Evolutionary conservation across 148 eudicot genomes (phyloP), one percentile per base, ranked within the genome.

Genomic region (Nyssa sinensis): DNA sequence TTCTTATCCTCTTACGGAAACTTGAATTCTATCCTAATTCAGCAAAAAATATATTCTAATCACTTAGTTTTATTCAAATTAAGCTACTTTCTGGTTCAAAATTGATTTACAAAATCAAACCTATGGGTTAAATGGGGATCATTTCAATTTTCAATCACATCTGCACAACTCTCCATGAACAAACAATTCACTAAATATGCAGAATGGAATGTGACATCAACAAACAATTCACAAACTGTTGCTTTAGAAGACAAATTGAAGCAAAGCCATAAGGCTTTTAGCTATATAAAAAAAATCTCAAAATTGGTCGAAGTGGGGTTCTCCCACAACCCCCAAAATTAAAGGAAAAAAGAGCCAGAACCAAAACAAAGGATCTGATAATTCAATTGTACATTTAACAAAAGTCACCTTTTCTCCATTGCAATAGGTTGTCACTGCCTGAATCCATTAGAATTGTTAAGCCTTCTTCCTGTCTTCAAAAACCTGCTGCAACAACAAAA

Each of bases 401-500:
- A 9, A 37, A 66, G 30, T 71, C 27, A 6, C 35, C 27, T 47
- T 31, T 51, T n/a, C 73, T 67, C 79, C 62, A 79, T 57, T 73
- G 71, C 53, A 75, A 79, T 30, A 66, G 47, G 75, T 80, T 82
- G 70, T 78, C 75, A 27, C 87, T 81, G 73, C 87, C 77, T 0
- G 80, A 77, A 66, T 81, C 87, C 64, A 33, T 64, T 35, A 85
- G 64, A 62, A 82, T 77, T 25, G 82, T 87, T n/a, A 47, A 82
- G 64, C 83, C 81, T 83, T 70, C 69, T 80, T 57, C 84, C 88
- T 0, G 78, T 74, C 84, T 70, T 87, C 55, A 66, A 34, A 32
- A 87, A 85, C 58, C 80, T 83, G 69, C 91, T 87, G 86, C 80
- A 80, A 35, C 31, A 35, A 1, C 17, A 60, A 73, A 39, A 51